Conservation (phyloP, 768 basidiomycete genomes). For the Psilocybe sp. region DNA sequence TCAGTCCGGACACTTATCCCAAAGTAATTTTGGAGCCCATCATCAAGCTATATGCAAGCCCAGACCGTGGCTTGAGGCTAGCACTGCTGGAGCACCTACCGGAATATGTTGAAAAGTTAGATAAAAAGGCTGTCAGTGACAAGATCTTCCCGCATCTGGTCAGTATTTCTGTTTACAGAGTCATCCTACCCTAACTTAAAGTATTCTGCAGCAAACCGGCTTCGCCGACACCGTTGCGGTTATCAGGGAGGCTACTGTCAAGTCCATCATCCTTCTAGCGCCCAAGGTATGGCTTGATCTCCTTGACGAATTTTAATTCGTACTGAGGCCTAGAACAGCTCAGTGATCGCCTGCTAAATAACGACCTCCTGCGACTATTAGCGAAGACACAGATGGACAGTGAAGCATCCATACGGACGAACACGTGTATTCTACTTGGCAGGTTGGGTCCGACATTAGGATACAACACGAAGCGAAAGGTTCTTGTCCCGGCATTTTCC, state of each 20-base stretch:
- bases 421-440: conserved; percentile 94
- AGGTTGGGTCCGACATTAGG: conserved; percentile 84
- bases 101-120: conserved; percentile 84
- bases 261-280: conserved; percentile 79
- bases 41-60: conserved; percentile 80
- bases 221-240: conserved; percentile 93
- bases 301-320: conserved; percentile 1
- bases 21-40: conserved; percentile 72
- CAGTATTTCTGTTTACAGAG: conserved; percentile 19
- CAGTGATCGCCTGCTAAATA: conserved; percentile 89
- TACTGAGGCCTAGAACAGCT: conserved; percentile 45
- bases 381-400: conserved; percentile 91
- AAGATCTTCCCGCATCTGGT: conserved; percentile 94
- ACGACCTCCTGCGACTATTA: conserved; percentile 89
- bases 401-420: conserved; percentile 94
- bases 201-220: conserved; percentile 76
- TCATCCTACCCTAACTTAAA: neutral
- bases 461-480: conserved; percentile 89
- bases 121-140: conserved; percentile 80
- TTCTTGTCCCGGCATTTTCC: conserved; percentile 94
- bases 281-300: conserved; percentile 60
- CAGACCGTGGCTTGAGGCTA: conserved; percentile 93
- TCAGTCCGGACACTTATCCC: conserved; percentile 68
- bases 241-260: conserved; percentile 92
- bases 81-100: conserved; percentile 84